Percentiles rank a stretch among this genome's conserved stretches.
phyloP scores from a whole-genome alignment of 805 yeast species.

The Nakazawaea wickerhamii region DNA sequence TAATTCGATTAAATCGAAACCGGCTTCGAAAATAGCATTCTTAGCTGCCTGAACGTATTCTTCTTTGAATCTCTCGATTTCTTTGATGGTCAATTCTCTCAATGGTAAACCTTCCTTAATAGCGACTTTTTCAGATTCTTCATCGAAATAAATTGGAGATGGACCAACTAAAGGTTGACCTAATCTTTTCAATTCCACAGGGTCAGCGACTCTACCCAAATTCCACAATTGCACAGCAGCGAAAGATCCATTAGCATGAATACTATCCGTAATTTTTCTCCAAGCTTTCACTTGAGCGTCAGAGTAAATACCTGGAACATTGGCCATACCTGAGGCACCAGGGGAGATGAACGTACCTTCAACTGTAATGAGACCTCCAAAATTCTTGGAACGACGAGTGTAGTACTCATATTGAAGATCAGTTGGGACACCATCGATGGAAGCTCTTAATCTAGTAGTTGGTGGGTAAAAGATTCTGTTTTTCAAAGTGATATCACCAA shows the following conservation, averaged over 20 bases:
- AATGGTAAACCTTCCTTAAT: slow-evolving; percentile 17
- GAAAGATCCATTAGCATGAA: slow-evolving; percentile 41
- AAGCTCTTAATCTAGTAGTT: slow-evolving; percentile 17
- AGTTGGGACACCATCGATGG: slow-evolving; percentile 31
- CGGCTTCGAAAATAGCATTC: slow-evolving; percentile 22
- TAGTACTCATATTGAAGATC: slow-evolving; percentile 43
- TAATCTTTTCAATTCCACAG: slow-evolving; percentile 30
- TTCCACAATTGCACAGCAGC: slow-evolving; percentile 42
- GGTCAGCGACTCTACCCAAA: slow-evolving; percentile 27
- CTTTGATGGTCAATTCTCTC: slow-evolving; percentile 18
- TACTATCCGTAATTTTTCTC: slow-evolving; percentile 32
- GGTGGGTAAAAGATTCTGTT: slow-evolving; percentile 30
- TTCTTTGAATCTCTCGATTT: slow-evolving; percentile 11
- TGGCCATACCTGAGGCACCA: slow-evolving; percentile 22
- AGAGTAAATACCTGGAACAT: slow-evolving; percentile 39
- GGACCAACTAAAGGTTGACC: slow-evolving; percentile 39
- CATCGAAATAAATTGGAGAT: slow-evolving; percentile 28
- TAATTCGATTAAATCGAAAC: slow-evolving; percentile 25
- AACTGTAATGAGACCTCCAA: slow-evolving; percentile 44
- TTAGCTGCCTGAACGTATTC: slow-evolving; percentile 19
- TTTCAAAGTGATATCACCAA: slow-evolving; percentile 31
- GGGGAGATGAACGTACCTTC: slow-evolving; percentile 10
- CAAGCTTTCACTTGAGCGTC: slow-evolving; percentile 38
- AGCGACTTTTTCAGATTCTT: slow-evolving; percentile 13
- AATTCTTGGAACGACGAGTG: slow-evolving; percentile 38